Evolutionary conservation across 1,284 basidiomycete species (phyloP), one percentile per base, ranked within the genome.

Genomic region (Ustilago loliicola): DNA sequence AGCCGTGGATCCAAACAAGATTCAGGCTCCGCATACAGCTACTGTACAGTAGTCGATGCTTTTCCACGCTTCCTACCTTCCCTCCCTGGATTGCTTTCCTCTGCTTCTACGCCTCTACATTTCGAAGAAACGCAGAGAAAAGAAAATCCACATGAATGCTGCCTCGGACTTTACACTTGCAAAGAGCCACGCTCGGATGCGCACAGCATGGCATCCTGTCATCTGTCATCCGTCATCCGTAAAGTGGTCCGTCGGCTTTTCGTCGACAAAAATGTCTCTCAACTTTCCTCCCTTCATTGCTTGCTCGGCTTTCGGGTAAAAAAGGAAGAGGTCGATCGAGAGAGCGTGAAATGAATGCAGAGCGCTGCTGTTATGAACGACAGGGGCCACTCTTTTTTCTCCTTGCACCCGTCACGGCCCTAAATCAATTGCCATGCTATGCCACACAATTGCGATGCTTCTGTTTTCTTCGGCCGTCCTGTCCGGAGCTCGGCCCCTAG

Each of bases 161-260:
- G 42, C 21, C 42, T n/a, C n/a, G 21, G 19, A 19, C 42, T 23
- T 45, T 38, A 38, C 9, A 38, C 32, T 34, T 34, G 32, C 32
- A 34, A 38, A 38, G 36, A 38, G 36, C 13, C 7, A 15, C 15
- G 13, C 13, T 15, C 9, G 36, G 36, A 38, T 10, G 42, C 9
- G 42, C 42, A n/a, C 42, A 45, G 11, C 21, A n/a, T 45, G 42
- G 42, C 42, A 45, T 2, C 42, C 45, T 50, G 48, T 30, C 48
- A 50, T 50, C 48, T 50, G 27, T 30, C 48, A 50, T 50, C 48
- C 25, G 27, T 17, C 48, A 50, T 50, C 10, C 17, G 25, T 47
- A 8, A 13, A n/a, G 17, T 42, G 4, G 45, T 47, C 45, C 45
- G 45, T 47, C 45, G 45, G 45, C 45, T 47, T 47, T 13, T 47